phyloP scores from a whole-genome alignment of 2,329 filamentous ascomycete genomes.

The Chalaropsis thielavioides region DNA sequence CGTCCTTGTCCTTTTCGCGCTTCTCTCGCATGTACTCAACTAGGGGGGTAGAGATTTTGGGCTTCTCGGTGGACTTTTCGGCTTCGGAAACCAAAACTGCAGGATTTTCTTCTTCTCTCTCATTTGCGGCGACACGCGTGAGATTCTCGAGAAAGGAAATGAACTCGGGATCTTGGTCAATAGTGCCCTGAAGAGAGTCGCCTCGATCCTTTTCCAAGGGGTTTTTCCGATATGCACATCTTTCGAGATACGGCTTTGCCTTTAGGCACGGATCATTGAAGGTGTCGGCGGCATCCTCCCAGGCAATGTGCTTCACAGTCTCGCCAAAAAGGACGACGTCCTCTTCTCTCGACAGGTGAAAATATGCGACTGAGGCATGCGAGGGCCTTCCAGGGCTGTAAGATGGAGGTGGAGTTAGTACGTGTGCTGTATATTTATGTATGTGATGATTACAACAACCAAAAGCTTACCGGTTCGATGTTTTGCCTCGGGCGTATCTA shows the following conservation, averaged over 20 bases:
- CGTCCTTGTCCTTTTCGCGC: conserved; percentile 52
- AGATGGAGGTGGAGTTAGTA: neutral
- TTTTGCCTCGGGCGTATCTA: conserved; percentile 50
- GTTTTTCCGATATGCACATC: conserved; percentile 69
- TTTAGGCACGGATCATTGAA: conserved; percentile 57
- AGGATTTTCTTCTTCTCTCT: conserved; percentile 32
- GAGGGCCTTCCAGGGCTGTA: conserved; percentile 71
- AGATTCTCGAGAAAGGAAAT: conserved; percentile 82
- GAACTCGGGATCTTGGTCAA: conserved; percentile 92
- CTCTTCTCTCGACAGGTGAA: conserved; percentile 62
- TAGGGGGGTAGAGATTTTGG: conserved; percentile 54
- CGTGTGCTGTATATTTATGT: neutral
- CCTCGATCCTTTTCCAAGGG: conserved; percentile 59
- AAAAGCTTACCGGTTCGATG: conserved; percentile 40
- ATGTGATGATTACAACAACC: neutral
- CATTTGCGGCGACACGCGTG: conserved; percentile 32
- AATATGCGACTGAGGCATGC: conserved; percentile 62
- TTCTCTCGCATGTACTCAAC: conserved; percentile 86
- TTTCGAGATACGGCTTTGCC: conserved; percentile 67
- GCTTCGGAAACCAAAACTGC: conserved; percentile 30
- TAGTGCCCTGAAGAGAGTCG: conserved; percentile 81
- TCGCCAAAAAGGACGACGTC: conserved; percentile 55
- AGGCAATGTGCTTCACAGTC: conserved; percentile 50
- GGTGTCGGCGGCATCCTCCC: conserved; percentile 71
- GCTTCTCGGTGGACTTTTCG: conserved; percentile 40